Percentiles rank a stretch among this genome's conserved stretches.
Evolutionary conservation across 1,284 basidiomycete species (phyloP).

Genomic region (Moesziomyces globuligerus): DNA sequence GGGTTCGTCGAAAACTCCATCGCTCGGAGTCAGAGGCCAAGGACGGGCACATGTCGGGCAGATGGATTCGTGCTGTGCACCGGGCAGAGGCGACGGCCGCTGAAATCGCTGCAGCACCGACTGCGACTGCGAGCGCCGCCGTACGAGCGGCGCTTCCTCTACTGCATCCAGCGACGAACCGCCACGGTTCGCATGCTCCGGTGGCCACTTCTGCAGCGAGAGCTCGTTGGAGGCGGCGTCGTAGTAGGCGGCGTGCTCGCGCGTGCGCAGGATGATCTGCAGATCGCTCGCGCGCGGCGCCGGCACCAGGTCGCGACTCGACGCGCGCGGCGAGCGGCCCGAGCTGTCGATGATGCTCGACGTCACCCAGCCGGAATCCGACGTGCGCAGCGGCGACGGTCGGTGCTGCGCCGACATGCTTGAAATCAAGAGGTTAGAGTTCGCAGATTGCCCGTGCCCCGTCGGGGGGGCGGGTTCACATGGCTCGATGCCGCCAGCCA

Average conservation of each 20-base stretch:
- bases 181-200: not conserved
- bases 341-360: constrained; percentile 14
- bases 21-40: constrained; percentile 9
- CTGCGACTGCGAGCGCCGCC: constrained; percentile 7
- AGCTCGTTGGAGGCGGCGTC: constrained; percentile 46
- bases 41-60: constrained; percentile 49
- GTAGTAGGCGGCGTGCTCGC: constrained; percentile 54
- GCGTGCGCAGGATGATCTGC: constrained; percentile 57
- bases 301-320: constrained; percentile 45
- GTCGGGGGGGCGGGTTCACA: too few relatives aligned
- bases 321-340: not conserved
- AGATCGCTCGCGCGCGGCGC: constrained; percentile 36
- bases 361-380: constrained; percentile 19
- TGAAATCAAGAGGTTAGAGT: not conserved
- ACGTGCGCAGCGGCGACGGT: constrained; percentile 24
- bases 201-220: constrained; percentile 29
- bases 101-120: constrained; percentile 16
- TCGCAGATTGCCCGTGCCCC: too few relatives aligned
- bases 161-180: not conserved
- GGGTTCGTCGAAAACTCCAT: too few relatives aligned
- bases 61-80: constrained; percentile 1
- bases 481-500: too few relatives aligned
- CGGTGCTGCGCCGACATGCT: constrained; percentile 13
- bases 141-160: constrained; percentile 17
- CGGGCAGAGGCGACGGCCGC: not conserved